Conservation (phyloP, 805 yeast species). For the Lipomyces chichibuensis region DNA sequence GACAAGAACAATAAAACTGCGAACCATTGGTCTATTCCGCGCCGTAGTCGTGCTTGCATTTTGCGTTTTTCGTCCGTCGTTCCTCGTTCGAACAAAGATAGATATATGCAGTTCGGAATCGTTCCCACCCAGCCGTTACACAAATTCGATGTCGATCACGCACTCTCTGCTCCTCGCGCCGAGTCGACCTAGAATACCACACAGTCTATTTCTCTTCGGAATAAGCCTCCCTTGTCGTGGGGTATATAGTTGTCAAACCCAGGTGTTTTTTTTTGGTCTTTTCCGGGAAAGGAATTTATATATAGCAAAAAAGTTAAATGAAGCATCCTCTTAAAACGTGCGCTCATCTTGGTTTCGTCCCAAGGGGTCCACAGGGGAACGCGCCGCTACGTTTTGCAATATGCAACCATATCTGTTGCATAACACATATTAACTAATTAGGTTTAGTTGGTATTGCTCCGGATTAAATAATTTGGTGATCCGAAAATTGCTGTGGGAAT, state of each 20-base stretch:
- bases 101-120: neutral
- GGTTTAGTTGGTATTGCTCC: neutral
- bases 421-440: neutral
- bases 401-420: neutral
- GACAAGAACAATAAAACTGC: neutral
- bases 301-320: slow-evolving; percentile 1
- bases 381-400: neutral
- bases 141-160: neutral
- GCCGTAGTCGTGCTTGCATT: neutral
- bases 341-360: neutral
- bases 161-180: neutral
- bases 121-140: neutral
- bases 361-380: neutral
- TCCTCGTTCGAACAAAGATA: neutral
- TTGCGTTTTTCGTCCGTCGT: neutral
- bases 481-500: too few species aligned
- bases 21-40: neutral
- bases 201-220: neutral
- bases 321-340: too few species aligned
- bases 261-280: neutral
- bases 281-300: neutral
- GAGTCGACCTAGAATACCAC: neutral
- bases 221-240: neutral
- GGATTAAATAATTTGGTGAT: neutral
- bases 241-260: neutral